These are phyloP conservation scores for Stylosanthes scabra DNA, from an alignment of 331 rosid genomes.

Conservation along the genomic window DNA sequence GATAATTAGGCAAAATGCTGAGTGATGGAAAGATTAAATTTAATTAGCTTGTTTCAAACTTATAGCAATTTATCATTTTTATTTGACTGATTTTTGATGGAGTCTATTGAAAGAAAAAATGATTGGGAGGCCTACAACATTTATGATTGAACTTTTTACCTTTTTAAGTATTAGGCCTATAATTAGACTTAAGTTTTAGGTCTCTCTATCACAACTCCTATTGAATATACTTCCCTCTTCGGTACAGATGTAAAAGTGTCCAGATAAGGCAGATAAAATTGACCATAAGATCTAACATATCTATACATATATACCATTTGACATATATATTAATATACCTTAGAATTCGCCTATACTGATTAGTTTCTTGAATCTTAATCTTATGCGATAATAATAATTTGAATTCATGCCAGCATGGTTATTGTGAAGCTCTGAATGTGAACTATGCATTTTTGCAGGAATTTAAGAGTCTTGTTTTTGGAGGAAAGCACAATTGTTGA, in stretches of 20 bases:
- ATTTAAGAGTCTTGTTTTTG: conserved; percentile 73
- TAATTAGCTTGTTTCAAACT: conserved; percentile 2
- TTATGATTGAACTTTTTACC: too few relatives aligned
- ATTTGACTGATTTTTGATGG: conserved; percentile 20
- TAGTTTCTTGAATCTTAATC: neutral
- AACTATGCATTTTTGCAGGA: conserved; percentile 51
- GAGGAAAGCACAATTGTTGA: conserved; percentile 82
- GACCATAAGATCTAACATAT: too few relatives aligned
- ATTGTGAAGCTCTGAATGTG: conserved; percentile 2
- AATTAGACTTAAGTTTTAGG: too few relatives aligned
- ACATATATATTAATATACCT: too few relatives aligned
- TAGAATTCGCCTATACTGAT: neutral
- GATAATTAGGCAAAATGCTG: neutral
- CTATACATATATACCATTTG: too few relatives aligned
- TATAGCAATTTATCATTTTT: neutral
- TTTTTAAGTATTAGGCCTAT: too few relatives aligned
- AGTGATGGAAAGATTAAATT: neutral
- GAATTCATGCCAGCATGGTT: conserved; percentile 9
- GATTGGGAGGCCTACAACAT: too few relatives aligned
- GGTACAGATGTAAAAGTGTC: too few relatives aligned
- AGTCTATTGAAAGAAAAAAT: neutral
- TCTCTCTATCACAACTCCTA: too few relatives aligned
- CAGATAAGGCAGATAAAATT: too few relatives aligned
- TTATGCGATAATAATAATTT: conserved; percentile 1
- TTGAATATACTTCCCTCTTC: too few relatives aligned